A percentile compares a stretch with the other conserved stretches of the same genome.
Conservation (phyloP, 2,329 filamentous ascomycete genomes). For the Penicillium sp. region DNA sequence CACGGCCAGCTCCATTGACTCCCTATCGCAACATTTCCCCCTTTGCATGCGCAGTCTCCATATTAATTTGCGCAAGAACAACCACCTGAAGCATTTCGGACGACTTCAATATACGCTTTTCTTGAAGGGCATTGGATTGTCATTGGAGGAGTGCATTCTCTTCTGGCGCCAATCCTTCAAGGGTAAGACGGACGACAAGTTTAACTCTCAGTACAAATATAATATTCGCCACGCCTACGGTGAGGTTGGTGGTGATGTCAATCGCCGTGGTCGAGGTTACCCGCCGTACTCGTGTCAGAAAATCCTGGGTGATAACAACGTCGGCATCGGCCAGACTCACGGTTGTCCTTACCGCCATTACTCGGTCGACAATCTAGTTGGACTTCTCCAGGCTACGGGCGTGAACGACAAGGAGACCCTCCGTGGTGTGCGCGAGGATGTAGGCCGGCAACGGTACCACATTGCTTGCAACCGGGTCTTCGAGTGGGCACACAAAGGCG, state of each 20-base stretch:
- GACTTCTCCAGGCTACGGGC: conserved; percentile 69
- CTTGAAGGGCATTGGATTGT: conserved; percentile 89
- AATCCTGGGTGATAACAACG: conserved; percentile 81
- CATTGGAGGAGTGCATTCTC: conserved; percentile 79
- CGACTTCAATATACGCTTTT: conserved; percentile 94
- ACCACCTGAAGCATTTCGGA: conserved; percentile 87
- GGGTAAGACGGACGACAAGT: conserved; percentile 83
- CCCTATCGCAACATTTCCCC: conserved; percentile 73
- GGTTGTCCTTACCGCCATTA: conserved; percentile 98
- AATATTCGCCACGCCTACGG: conserved; percentile 94
- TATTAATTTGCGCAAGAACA: conserved; percentile 74
- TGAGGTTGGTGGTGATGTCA: conserved; percentile 87
- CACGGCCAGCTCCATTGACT: conserved; percentile 71
- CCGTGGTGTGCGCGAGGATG: conserved; percentile 78
- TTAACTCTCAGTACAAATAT: conserved; percentile 97
- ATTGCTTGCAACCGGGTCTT: conserved; percentile 97
- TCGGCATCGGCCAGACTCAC: conserved; percentile 79
- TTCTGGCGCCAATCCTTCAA: conserved; percentile 89
- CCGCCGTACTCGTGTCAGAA: conserved; percentile 92
- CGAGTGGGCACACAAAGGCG: conserved; percentile 73
- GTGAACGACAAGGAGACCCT: conserved; percentile 72
- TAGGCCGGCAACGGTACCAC: conserved; percentile 81
- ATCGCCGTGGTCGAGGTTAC: conserved; percentile 79
- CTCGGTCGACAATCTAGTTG: conserved; percentile 73
- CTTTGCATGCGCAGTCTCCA: conserved; percentile 94